Conservation (phyloP, 805 yeast species). For the Myxozyma melibiosi region DNA sequence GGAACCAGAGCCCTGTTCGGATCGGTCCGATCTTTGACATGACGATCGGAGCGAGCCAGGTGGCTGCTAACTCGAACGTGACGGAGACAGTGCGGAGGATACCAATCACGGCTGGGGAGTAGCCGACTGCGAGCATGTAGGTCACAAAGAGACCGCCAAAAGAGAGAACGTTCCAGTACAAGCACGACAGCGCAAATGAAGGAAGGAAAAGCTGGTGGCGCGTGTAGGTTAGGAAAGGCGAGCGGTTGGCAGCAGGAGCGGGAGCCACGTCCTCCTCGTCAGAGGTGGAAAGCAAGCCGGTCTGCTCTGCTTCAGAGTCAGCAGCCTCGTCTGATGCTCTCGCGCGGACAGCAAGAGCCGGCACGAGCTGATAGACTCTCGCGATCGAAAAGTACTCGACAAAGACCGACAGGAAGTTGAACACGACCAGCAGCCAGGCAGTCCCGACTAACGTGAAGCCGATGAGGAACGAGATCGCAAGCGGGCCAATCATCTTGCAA, state of each 20-base stretch:
- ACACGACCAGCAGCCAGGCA: slow-evolving; percentile 38
- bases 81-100: slow-evolving; percentile 42
- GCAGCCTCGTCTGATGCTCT: background rate
- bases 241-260: background rate
- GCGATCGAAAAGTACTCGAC: slow-evolving; percentile 45
- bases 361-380: slow-evolving; percentile 42
- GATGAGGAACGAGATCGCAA: slow-evolving; percentile 43
- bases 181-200: slow-evolving; percentile 40
- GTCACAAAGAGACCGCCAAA: slow-evolving; percentile 47
- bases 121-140: slow-evolving; percentile 42
- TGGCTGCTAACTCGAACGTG: slow-evolving; percentile 43
- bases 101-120: slow-evolving; percentile 42
- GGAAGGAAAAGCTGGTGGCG: slow-evolving; percentile 40
- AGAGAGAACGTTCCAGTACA: slow-evolving; percentile 46
- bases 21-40: slow-evolving; percentile 38
- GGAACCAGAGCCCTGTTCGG: slow-evolving; percentile 40
- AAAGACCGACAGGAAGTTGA: slow-evolving; percentile 40
- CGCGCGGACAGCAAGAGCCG: slow-evolving; percentile 35
- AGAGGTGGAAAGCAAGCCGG: background rate
- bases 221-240: slow-evolving; percentile 35
- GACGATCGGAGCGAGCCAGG: slow-evolving; percentile 41
- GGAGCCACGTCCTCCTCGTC: background rate
- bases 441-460: slow-evolving; percentile 38
- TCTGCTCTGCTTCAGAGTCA: slow-evolving; percentile 7
- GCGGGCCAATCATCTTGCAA: slow-evolving; percentile 47